These are phyloP conservation scores for Syzygium oleosum DNA, from an alignment of 345 rosid genomes.

Conservation along the genomic window DNA sequence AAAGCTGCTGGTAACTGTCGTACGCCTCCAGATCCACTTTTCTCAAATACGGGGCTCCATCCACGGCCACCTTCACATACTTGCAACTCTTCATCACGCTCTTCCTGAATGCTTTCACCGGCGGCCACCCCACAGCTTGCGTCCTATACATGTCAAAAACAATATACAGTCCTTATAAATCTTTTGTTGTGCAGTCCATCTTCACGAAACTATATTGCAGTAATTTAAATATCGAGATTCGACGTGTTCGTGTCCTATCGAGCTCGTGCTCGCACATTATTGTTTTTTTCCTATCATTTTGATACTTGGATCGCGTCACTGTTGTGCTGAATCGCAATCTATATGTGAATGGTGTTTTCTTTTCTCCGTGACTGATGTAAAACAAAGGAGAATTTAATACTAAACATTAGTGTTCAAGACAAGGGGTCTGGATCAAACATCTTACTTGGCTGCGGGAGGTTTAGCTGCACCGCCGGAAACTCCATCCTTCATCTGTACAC, in stretches of 20 bases:
- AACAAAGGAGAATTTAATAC: not conserved
- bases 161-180: not conserved
- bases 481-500: not conserved
- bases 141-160: constrained; percentile 13
- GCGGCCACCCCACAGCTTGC: constrained; percentile 80
- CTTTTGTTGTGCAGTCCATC: not conserved
- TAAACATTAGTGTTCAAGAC: not conserved
- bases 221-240: not conserved
- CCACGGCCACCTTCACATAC: constrained; percentile 65
- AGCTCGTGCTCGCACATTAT: not conserved
- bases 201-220: not conserved
- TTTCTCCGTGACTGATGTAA: not conserved
- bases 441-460: constrained; percentile 28
- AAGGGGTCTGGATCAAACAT: not conserved
- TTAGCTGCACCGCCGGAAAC: constrained; percentile 11
- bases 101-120: constrained; percentile 32
- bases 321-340: not conserved
- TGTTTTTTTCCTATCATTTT: not conserved
- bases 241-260: not conserved
- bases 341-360: not conserved
- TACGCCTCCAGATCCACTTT: constrained; percentile 57
- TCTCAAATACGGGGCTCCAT: constrained; percentile 66
- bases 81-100: constrained; percentile 26
- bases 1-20: constrained; percentile 31
- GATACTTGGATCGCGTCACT: not conserved